Conservation (phyloP, 441 rosid genomes). For the Populus hybrid region DNA sequence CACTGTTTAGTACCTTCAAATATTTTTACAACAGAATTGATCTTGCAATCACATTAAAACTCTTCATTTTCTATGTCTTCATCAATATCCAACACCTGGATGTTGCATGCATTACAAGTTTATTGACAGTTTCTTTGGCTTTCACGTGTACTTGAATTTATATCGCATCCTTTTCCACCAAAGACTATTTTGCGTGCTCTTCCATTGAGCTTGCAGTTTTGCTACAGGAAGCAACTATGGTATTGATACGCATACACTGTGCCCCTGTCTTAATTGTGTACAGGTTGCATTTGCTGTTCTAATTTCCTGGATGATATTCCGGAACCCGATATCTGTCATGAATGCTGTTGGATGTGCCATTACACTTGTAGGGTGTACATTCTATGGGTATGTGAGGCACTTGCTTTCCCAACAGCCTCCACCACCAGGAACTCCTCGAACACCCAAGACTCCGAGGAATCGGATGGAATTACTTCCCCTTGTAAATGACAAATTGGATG, state of each 20-base stretch:
- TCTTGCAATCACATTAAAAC: background rate
- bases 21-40: background rate
- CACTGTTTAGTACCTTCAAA: background rate
- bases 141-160: background rate
- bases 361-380: conserved; percentile 89
- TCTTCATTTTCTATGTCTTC: too few relatives aligned
- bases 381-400: conserved; percentile 91
- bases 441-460: conserved; percentile 80
- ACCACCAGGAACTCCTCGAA: conserved; percentile 61
- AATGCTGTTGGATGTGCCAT: conserved; percentile 93
- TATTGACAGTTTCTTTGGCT: background rate
- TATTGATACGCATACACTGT: background rate
- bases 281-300: conserved; percentile 97
- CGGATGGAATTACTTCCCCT: conserved; percentile 82
- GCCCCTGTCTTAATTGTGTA: background rate
- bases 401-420: conserved; percentile 71
- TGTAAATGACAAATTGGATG: conserved; percentile 90
- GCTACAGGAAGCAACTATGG: background rate
- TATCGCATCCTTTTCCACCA: background rate
- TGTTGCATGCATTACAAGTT: background rate
- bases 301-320: conserved; percentile 91
- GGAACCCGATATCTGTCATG: conserved; percentile 80
- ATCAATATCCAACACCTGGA: background rate
- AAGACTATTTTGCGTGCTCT: background rate
- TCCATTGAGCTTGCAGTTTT: background rate